Evolutionary conservation across 192 early-diverging fungal species (phyloP), one percentile per base, ranked within the genome.

Genomic region (Backusella westeae): DNA sequence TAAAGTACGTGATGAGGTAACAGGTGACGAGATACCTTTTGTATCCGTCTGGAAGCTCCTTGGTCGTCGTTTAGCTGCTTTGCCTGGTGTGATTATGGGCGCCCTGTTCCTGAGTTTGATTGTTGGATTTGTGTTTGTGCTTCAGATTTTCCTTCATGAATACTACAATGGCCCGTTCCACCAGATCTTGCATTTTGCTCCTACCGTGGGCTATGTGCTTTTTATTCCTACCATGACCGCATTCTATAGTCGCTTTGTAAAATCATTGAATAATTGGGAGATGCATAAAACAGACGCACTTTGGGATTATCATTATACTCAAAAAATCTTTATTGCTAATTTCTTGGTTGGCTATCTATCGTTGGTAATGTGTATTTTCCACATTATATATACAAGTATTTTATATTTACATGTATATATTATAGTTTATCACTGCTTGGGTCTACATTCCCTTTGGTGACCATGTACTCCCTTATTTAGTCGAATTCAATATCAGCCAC

Each of bases 291-390:
- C 92, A 17, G 89, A 90, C 36, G 82, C 91, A 9, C 82, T 88
- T 69, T 88, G 94, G 75, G 91, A 91, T 53, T 87, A 89, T 69
- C 88, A 90, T 67, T 85, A 90, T 35, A 89, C 94, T 7, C 88
- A 92, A 75, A 97, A 97, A 82, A 89, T 97, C 32, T 98, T 97
- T 80, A 88, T 95, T 53, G 91, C 96, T 75, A 93, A 92, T 49
- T 94, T 93, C 71, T 84, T 98, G 44, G 87, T 93, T 23, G 89
- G 91, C 67, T 93, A 94, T 81, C 85, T 97, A 17, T 92, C 95
- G 12, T 86, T 97, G 76, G 80, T 81, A 81, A 74, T 36, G 36
- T 68, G 14, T 32, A 63, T 32, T 14, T 44, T 52, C n/a, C 3
- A 34, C 14, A 17, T 21, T 41, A 14, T 5, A 14, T 5, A 49